Conservation (phyloP, 345 rosid species). For the Citrus hindsii region DNA sequence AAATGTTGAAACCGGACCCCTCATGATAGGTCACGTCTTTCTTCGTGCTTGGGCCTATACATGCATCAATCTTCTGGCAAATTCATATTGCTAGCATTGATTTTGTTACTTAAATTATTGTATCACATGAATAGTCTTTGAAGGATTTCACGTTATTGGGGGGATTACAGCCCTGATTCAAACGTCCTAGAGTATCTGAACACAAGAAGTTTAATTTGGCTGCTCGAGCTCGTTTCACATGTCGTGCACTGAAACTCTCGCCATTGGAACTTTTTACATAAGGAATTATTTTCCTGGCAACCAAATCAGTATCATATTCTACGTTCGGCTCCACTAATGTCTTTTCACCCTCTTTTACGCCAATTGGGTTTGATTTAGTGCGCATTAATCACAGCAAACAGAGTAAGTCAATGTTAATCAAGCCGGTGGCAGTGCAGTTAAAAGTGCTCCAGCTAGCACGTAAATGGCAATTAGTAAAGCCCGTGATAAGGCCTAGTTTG, state of each 20-base stretch:
- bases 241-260: neutral
- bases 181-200: neutral
- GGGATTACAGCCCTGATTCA: no score
- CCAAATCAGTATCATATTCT: neutral
- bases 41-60: neutral
- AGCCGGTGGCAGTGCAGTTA: neutral
- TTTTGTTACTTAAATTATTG: neutral
- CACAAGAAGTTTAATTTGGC: neutral
- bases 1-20: constrained; percentile 3
- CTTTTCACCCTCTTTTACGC: neutral
- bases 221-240: no score
- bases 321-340: neutral
- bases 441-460: neutral
- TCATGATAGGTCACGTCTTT: constrained; percentile 4
- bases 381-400: neutral
- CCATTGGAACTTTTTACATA: neutral
- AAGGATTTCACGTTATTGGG: no score
- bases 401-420: neutral
- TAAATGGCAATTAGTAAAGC: no score
- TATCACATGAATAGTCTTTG: neutral
- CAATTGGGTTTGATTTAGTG: neutral
- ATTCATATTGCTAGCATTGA: no score
- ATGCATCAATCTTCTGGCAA: no score
- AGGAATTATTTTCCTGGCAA: neutral
- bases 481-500: no score